Evolutionary conservation across 148 eudicot genomes (phyloP).

Genomic region (Persicaria maculosa): DNA sequence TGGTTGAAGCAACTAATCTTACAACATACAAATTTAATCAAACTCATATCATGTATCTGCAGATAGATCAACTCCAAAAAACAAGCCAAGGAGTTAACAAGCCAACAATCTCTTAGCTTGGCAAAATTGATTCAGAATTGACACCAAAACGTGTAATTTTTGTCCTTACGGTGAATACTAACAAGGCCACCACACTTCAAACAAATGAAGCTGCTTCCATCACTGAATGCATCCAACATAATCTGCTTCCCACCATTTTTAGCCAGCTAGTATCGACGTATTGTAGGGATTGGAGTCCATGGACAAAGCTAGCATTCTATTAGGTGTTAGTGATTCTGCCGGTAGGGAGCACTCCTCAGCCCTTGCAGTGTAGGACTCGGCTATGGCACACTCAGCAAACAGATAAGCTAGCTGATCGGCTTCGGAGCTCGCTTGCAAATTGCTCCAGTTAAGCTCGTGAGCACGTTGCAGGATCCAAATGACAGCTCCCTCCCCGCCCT

Average conservation of each 20-base stretch:
- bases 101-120: background rate
- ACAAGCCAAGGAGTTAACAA: background rate
- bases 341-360: conserved; percentile 16
- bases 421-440: conserved; percentile 49
- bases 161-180: conserved; percentile 70
- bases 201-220: conserved; percentile 91
- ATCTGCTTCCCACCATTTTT: conserved; percentile 79
- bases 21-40: background rate
- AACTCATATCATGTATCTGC: background rate
- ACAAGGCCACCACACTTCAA: conserved; percentile 93
- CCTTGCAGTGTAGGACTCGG: conserved; percentile 61
- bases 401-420: conserved; percentile 87
- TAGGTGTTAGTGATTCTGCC: conserved; percentile 11
- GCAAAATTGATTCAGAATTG: conserved; percentile 16
- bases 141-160: conserved; percentile 86
- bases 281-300: conserved; percentile 38
- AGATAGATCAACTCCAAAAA: background rate
- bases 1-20: background rate
- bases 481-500: conserved; percentile 84
- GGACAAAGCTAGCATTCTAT: conserved; percentile 9
- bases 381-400: conserved; percentile 94
- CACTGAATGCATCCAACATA: conserved; percentile 77
- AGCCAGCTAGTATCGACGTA: conserved; percentile 69
- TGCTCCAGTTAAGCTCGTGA: conserved; percentile 61
- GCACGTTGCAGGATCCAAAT: conserved; percentile 60